Evolutionary conservation across 495 filamentous ascomycete species (phyloP), one percentile per base, ranked within the genome.

Genomic region (Penicillium pancosmium): DNA sequence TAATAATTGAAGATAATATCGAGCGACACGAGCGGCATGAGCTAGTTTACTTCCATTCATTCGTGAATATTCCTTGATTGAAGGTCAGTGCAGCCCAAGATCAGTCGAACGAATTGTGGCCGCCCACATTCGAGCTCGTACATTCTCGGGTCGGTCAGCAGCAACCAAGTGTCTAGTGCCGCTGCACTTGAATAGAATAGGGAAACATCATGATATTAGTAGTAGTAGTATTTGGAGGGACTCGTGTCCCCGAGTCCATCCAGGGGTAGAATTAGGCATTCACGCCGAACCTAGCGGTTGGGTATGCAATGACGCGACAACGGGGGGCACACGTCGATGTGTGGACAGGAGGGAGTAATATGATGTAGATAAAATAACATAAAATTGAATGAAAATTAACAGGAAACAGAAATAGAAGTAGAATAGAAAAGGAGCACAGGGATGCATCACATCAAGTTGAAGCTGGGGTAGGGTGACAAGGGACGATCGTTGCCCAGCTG

Each of bases 291-390:
- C 35, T 52, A 48, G 21, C 41, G 54, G 66, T 68, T 67, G 66
- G 66, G 66, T 63, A 68, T 67, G 66, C 61, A 68, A 67, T 66
- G 60, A 31, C 27, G 27, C 27, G 27, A 31, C 27, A 31, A 31
- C 27, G 27, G 27, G 27, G 27, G 27, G 27, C 5, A 8, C 6
- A 31, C 27, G 6, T 27, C 4, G 27, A 31, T 4, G 4, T 6
- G 27, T 31, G 27, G 27, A 31, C 27, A 9, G 4, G 27, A 9
- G 8, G 27, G 27, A 7, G 27, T 6, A 4, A 31, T 31, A 31
- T 9, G 8, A 31, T 31, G 6, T 6, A 31, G 6, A 31, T 6
- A 31, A 1, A 8, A 31, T 7, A 8, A 6, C 0, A 31, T 7
- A 31, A 4, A 31, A 31, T 23, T 23, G 27, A 31, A 8, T 31